Percentiles rank a stretch among this genome's conserved stretches.
These are phyloP conservation scores for Berberis thunbergii DNA, from an alignment of 164 flowering plant species.

Conservation along the genomic window DNA sequence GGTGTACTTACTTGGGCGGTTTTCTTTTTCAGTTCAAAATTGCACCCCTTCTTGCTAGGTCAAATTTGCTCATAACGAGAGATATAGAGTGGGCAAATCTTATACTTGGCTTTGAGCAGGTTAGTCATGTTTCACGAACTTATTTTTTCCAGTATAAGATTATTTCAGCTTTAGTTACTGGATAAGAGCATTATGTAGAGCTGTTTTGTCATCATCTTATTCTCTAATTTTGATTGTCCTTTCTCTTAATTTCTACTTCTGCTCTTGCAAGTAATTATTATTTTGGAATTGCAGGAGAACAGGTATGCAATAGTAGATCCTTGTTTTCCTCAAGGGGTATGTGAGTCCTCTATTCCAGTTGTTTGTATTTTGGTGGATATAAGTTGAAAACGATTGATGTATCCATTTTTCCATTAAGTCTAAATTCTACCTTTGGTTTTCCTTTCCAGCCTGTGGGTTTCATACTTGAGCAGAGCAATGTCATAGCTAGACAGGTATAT, in stretches of 20 bases:
- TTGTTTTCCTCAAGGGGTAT: slow-evolving; percentile 69
- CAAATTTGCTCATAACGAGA: slow-evolving; percentile 84
- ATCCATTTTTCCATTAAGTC: background rate
- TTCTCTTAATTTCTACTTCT: background rate
- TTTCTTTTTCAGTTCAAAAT: slow-evolving; percentile 37
- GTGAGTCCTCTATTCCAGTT: slow-evolving; percentile 11
- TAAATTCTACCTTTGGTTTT: slow-evolving; percentile 3
- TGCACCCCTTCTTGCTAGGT: slow-evolving; percentile 87
- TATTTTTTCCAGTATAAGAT: background rate
- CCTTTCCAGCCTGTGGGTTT: slow-evolving; percentile 82
- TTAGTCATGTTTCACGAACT: slow-evolving; percentile 8
- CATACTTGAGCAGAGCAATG: slow-evolving; percentile 84
- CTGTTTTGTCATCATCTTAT: background rate
- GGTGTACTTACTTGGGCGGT: background rate
- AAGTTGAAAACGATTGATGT: background rate
- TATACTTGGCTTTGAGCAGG: slow-evolving; percentile 95
- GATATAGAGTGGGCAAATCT: slow-evolving; percentile 98
- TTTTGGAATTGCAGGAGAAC: slow-evolving; percentile 53
- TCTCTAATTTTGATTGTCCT: background rate
- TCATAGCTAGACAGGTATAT: slow-evolving; percentile 71
- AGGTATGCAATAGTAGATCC: slow-evolving; percentile 83
- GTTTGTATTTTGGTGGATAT: background rate
- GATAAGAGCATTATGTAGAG: too few relatives aligned
- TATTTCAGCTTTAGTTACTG: too few relatives aligned
- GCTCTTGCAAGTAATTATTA: slow-evolving; percentile 4